These are phyloP conservation scores for Trypanosoma congolense DNA, from an alignment of 208 protist species.

Conservation along the genomic window DNA sequence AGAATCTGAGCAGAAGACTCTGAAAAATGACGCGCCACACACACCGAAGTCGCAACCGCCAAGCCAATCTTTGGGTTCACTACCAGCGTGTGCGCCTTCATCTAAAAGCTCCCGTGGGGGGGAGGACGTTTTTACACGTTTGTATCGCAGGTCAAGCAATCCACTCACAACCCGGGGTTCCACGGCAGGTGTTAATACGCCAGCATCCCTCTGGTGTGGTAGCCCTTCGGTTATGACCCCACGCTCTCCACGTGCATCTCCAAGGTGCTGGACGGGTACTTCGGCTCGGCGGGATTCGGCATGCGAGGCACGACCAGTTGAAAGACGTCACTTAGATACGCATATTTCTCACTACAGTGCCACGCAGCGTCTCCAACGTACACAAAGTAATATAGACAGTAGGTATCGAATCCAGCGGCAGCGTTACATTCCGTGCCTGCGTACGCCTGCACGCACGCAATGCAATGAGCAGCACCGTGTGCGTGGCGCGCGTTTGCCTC, in stretches of 20 bases:
- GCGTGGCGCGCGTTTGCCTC: not conserved
- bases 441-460: not conserved
- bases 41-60: not conserved
- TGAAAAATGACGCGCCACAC: not conserved
- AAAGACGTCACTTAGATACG: not conserved
- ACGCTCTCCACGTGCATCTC: too few relatives aligned
- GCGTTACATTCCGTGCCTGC: not conserved
- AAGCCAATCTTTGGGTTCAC: not conserved
- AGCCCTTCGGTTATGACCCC: not conserved
- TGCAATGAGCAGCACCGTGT: not conserved
- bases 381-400: not conserved
- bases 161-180: not conserved
- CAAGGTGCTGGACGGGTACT: not conserved
- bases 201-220: not conserved
- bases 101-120: not conserved
- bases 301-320: not conserved
- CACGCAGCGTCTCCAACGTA: not conserved
- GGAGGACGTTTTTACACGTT: slow-evolving; percentile 18
- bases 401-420: slow-evolving; percentile 1
- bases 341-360: not conserved
- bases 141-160: not conserved
- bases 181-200: not conserved
- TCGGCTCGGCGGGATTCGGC: not conserved
- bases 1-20: not conserved
- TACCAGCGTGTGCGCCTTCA: not conserved